Base-by-base conservation (phyloP, 768 basidiomycete species). In the Boletus sp. region DNA sequence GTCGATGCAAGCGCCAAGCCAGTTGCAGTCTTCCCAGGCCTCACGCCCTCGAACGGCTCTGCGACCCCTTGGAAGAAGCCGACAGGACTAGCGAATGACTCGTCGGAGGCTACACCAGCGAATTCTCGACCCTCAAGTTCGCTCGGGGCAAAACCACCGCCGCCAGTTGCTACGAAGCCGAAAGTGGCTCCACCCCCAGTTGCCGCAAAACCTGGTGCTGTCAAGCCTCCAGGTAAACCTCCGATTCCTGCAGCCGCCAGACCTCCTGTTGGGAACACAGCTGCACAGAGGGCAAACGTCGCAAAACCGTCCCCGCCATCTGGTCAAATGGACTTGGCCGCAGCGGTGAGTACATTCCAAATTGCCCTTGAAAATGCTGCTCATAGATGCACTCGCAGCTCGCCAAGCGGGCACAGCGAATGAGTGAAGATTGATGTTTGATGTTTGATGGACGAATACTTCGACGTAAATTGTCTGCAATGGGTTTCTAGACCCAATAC, bases 311-410 rank as follows among this genome's bases (percentile, higher is more conserved):
- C 72, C 37, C 79, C 78, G 6, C 70, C 74, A 4, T 79, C 79
- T 32, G 82, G 79, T 15, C 90, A 93, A 64, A 58, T 90, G 72
- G 93, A 93, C 72, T 73, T 94, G 57, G 90, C 93, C 54, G 90
- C 92, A 58, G 87, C 82, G 46, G 89, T 94, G 61, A 77, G 88
- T 54, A 51, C 15, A 32, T 51, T 47, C 7, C 44, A 27, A 39
- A 13, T 38, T 40, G 19, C 6, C 15, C 1, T 33, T 27, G 35
- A 11, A 10, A 17, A 21, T 1, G 9, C 13, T 43, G 21, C 47
- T 55, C 30, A 59, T 44, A 41, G 15, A 50, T 53, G 25, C 23
- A 50, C 40, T 53, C 42, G n/a, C 42, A 92, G 90, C 70, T 92
- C 51, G 89, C 89, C 21, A 89, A 77, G 68, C 84, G 90, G 25